These are phyloP conservation scores for Barnettozyma populi DNA, from an alignment of 805 yeast genomes.

Conservation along the genomic window DNA sequence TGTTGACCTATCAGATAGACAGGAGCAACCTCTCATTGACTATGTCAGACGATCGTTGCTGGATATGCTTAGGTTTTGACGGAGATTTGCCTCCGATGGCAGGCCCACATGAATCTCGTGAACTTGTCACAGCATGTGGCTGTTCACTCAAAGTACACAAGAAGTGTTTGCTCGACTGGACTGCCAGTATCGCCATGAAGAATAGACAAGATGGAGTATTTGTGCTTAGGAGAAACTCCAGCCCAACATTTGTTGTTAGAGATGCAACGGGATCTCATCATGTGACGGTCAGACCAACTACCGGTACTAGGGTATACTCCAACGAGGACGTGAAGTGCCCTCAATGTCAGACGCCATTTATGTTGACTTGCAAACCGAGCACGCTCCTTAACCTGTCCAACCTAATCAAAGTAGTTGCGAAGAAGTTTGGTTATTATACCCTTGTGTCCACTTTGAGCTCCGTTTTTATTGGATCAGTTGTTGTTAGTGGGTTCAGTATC, in stretches of 20 bases:
- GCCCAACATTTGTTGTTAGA: not conserved
- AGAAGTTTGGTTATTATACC: not conserved
- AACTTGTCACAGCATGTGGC: slow-evolving; percentile 33
- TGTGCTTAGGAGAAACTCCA: not conserved
- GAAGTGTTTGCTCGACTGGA: slow-evolving; percentile 34
- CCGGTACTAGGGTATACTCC: slow-evolving; percentile 5
- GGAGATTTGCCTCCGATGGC: slow-evolving; percentile 17
- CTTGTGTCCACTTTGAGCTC: slow-evolving; percentile 15
- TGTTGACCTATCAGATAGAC: not conserved
- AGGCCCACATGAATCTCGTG: slow-evolving; percentile 26
- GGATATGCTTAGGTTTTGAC: slow-evolving; percentile 16
- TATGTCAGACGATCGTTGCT: slow-evolving; percentile 12
- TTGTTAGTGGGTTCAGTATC: slow-evolving; percentile 17
- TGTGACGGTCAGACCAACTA: slow-evolving; percentile 2
- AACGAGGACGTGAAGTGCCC: slow-evolving; percentile 29
- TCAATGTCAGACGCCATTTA: slow-evolving; percentile 31
- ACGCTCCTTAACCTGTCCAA: slow-evolving; percentile 10
- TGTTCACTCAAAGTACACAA: slow-evolving; percentile 35
- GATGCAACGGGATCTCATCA: not conserved
- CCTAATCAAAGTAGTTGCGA: slow-evolving; percentile 16
- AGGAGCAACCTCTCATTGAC: not conserved
- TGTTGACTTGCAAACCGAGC: slow-evolving; percentile 21
- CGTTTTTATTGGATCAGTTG: slow-evolving; percentile 18
- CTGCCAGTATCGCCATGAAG: slow-evolving; percentile 23
- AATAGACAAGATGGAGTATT: slow-evolving; percentile 5